These are phyloP conservation scores for Oryza glaberrima DNA, from an alignment of 176 grass and related monocot species.

Conservation along the genomic window DNA sequence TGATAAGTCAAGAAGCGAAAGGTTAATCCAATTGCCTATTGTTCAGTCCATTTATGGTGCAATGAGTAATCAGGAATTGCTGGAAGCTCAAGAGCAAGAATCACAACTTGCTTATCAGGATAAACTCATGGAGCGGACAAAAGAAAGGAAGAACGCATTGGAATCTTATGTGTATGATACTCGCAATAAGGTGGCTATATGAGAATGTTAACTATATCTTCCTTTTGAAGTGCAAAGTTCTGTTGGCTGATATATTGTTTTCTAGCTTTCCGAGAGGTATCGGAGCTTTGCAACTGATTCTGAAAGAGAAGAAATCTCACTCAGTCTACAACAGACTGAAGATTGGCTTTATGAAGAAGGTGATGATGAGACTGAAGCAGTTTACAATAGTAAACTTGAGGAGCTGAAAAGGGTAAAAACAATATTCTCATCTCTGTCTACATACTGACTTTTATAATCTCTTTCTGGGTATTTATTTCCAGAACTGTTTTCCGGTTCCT, in stretches of 20 bases:
- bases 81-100: conserved; percentile 82
- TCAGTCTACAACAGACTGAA: conserved; percentile 86
- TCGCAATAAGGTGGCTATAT: conserved; percentile 79
- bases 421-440: conserved; percentile 30
- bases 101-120: conserved; percentile 73
- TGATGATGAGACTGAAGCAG: conserved; percentile 91
- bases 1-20: conserved; percentile 53
- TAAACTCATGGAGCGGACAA: conserved; percentile 80
- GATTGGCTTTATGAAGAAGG: conserved; percentile 99
- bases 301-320: conserved; percentile 82
- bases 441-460: neutral
- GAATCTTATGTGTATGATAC: conserved; percentile 95
- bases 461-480: conserved; percentile 22
- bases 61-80: conserved; percentile 66
- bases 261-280: conserved; percentile 92
- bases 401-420: conserved; percentile 84
- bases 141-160: conserved; percentile 93
- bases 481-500: conserved; percentile 23
- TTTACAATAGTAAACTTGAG: conserved; percentile 86
- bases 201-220: conserved; percentile 17
- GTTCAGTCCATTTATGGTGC: conserved; percentile 63
- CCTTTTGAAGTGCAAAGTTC: conserved; percentile 18
- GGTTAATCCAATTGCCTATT: conserved; percentile 54
- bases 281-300: conserved; percentile 88
- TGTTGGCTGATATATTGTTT: conserved; percentile 37